Percentiles rank a stretch among this genome's conserved stretches.
phyloP scores from a whole-genome alignment of 1,284 basidiomycete species.

The Leucocoprinus gongylophorus region DNA sequence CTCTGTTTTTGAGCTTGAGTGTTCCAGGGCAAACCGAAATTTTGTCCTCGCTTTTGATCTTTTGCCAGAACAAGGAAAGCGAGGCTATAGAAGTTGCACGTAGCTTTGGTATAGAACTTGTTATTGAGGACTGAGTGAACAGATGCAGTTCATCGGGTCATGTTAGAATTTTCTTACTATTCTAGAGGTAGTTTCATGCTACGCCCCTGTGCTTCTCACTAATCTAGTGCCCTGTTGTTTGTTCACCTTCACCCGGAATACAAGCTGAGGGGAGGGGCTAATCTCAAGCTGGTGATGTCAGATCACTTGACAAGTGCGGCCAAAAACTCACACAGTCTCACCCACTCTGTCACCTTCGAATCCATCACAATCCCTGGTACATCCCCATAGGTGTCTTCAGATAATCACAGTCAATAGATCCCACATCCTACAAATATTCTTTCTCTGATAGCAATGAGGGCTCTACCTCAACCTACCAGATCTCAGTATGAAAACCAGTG shows the following conservation, averaged over 20 bases:
- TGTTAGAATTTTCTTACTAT: neutral
- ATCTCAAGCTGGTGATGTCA: too few relatives aligned
- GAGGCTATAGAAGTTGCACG: constrained; percentile 40
- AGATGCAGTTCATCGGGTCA: neutral
- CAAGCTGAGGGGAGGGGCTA: too few relatives aligned
- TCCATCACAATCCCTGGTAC: constrained; percentile 6
- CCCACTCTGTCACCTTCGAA: constrained; percentile 4
- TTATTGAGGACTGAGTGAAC: constrained; percentile 34
- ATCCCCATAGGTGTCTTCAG: neutral
- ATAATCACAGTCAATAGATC: neutral
- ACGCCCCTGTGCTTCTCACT: too few relatives aligned
- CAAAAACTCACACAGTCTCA: constrained; percentile 4
- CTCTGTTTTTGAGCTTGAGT: neutral
- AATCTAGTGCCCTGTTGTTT: too few relatives aligned
- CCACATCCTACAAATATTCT: neutral
- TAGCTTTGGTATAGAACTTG: constrained; percentile 28
- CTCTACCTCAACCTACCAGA: constrained; percentile 1
- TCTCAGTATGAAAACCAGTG: constrained; percentile 4
- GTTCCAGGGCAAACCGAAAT: constrained; percentile 31
- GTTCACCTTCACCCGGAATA: neutral
- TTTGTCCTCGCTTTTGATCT: constrained; percentile 38
- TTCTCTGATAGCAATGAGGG: neutral
- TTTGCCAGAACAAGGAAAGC: constrained; percentile 38
- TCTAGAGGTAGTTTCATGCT: too few relatives aligned
- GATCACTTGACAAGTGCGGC: too few relatives aligned